These are phyloP conservation scores for Aulographum hederae DNA, from an alignment of 2,329 filamentous ascomycete genomes.

Conservation along the genomic window DNA sequence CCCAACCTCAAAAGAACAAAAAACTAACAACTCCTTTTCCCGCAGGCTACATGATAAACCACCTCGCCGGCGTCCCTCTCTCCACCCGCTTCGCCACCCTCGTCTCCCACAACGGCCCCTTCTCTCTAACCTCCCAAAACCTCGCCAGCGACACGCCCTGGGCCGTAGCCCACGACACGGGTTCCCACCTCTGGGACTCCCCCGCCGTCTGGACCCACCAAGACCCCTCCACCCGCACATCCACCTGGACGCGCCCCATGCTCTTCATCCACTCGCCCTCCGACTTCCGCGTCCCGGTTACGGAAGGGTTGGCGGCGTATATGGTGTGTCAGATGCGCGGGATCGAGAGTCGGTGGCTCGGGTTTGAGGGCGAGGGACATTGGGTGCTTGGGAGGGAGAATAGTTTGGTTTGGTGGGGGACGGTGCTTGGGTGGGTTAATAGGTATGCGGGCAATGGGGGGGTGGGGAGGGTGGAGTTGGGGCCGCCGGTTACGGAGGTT, in stretches of 20 bases:
- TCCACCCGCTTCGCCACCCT: conserved; percentile 74
- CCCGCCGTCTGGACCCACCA: conserved; percentile 34
- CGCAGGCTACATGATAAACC: conserved; percentile 44
- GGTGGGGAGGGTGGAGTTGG: no score
- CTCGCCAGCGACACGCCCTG: conserved; percentile 32
- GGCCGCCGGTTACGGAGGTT: no score
- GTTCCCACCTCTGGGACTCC: conserved; percentile 16
- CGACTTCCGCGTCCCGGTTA: conserved; percentile 74
- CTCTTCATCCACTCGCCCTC: conserved; percentile 80
- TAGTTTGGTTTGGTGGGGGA: conserved; percentile 4
- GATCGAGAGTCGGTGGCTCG: conserved; percentile 59
- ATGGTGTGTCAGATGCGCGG: conserved; percentile 63
- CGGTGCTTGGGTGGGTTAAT: background rate
- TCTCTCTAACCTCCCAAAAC: no score
- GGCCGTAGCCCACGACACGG: conserved; percentile 29
- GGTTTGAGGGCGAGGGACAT: conserved; percentile 56
- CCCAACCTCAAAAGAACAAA: no score
- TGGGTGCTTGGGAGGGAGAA: conserved; percentile 90
- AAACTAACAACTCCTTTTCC: no score
- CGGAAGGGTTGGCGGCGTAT: conserved; percentile 71
- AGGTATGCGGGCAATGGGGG: no score
- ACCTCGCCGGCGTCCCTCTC: conserved; percentile 75
- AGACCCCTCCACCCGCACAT: conserved; percentile 36
- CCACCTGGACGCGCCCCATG: conserved; percentile 71
- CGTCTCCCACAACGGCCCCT: conserved; percentile 72